Evolutionary conservation across 805 yeast genomes (phyloP), one percentile per base, ranked within the genome.

Genomic region (Yarrowia sp.): DNA sequence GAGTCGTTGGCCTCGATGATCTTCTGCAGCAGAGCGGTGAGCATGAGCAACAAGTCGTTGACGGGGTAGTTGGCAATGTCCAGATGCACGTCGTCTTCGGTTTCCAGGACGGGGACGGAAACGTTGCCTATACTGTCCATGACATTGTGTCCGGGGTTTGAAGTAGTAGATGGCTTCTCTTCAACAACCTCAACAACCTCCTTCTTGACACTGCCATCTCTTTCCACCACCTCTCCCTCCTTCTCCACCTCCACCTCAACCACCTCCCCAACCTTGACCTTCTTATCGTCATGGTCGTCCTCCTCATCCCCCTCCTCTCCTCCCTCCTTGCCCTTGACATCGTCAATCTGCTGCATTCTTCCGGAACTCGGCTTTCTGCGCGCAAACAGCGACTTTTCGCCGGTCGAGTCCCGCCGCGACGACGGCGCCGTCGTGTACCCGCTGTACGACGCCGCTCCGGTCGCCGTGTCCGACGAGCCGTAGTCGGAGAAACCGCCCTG

Each of bases 1-100:
- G 87, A 82, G 78, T 94, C 99, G 79, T 94, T 95, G 12, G 97
- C 92, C 74, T 90, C 94, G 46, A 94, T 89, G 59, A 95, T 92
- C 76, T 90, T 91, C 72, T 92, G 92, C 67, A 94, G 81, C 67
- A 94, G 81, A 8, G 96, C 89, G 22, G 97, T 86, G 65, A 94
- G 83, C 98, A 95, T 94, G 55, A 87, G 78, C 53, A 95, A 82
- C 36, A 95, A 83, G 71, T 90, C 94, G 70, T 88, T 86, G 1
- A 91, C 92, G 0, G 97, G 93, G 75, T 87, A 91, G 52, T 88
- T 89, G 11, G 92, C 92, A 58, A 94, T 90, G 75, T 92, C 89
- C 71, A 89, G 65, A n/a, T 56, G 63, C 48, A 56, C 48, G 48
- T 56, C 63, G 63, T 56, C 63, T 11, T 56, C 63, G 14, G 43